phyloP scores from a whole-genome alignment of 75 land plant genomes.

The Pinus albicaulis region DNA sequence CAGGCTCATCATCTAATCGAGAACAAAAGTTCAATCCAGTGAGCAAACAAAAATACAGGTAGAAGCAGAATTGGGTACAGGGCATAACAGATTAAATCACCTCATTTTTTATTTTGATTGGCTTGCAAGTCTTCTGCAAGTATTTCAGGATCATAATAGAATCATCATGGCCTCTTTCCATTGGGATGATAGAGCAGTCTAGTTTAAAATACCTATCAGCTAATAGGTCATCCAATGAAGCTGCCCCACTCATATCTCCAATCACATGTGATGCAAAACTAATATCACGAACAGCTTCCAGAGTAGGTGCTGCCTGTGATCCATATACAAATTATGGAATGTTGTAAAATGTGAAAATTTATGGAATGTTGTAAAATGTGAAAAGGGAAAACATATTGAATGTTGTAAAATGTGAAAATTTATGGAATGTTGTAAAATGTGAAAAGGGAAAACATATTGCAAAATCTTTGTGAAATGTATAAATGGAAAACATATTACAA shows the following conservation, averaged over 20 bases:
- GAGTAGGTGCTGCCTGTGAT: constrained; percentile 57
- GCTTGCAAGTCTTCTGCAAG: constrained; percentile 69
- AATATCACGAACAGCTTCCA: constrained; percentile 58
- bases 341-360: too few relatives aligned
- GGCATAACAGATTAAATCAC: constrained; percentile 12
- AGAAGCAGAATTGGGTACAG: too few relatives aligned
- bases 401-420: too few relatives aligned
- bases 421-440: too few relatives aligned
- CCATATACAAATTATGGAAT: neutral
- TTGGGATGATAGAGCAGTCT: constrained; percentile 43
- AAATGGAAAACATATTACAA: too few relatives aligned
- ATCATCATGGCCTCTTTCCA: constrained; percentile 60
- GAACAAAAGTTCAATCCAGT: too few relatives aligned
- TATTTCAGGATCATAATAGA: constrained; percentile 74
- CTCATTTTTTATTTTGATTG: constrained; percentile 41
- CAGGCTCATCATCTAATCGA: too few relatives aligned
- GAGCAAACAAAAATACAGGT: too few relatives aligned
- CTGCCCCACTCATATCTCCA: constrained; percentile 58
- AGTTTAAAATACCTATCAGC: constrained; percentile 45
- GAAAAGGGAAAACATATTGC: too few relatives aligned
- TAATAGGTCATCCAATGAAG: constrained; percentile 73
- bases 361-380: too few relatives aligned
- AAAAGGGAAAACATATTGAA: too few relatives aligned
- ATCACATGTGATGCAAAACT: constrained; percentile 54
- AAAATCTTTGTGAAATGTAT: too few relatives aligned